Evolutionary conservation across 192 early-diverging fungal species (phyloP), one percentile per base, ranked within the genome.

Genomic region (Backusella australiensis): DNA sequence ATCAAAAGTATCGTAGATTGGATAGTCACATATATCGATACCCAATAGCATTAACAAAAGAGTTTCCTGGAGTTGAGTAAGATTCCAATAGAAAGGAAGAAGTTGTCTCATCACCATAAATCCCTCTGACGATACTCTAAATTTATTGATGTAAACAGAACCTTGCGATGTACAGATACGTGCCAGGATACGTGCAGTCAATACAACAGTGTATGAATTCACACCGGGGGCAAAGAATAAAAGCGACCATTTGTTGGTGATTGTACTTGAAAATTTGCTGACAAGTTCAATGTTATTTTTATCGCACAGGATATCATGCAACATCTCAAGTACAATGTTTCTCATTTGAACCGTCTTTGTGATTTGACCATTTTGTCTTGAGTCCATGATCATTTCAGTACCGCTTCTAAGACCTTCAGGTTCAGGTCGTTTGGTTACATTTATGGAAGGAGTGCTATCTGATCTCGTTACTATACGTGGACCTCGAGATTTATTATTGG

Each of bases 211-310:
- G 15, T 77, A 86, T 3, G 85, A 81, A 38, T 92, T 86, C 12
- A 84, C 67, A 34, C 82, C 75, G n/a, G 82, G 82, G 34, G 82
- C 83, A 73, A 92, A 86, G 67, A 91, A 91, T 12, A 90, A 78
- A 23, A 90, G 68, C 5, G 91, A 83, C 91, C 91, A 92, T 78
- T 88, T 87, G 78, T 84, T 88, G 14, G 90, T 89, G 17, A 92
- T 86, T 0, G 85, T 86, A 1, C 71, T 74, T 9, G 89, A 70
- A 72, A 92, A 88, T 69, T 89, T 88, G 67, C 82, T 80, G 2
- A 87, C 84, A 34, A 71, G 34, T 44, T 85, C 82, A 17, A 80
- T 79, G 19, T 79, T 75, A 42, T 85, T 86, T 29, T 81, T 76
- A 35, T 90, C 86, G 41, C 86, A 85, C 3, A 92, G 67, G 7